Percentiles rank a stretch among this genome's conserved stretches.
Evolutionary conservation across 202 grass and related monocot genomes (phyloP).

Genomic region (Eragrostis tef): DNA sequence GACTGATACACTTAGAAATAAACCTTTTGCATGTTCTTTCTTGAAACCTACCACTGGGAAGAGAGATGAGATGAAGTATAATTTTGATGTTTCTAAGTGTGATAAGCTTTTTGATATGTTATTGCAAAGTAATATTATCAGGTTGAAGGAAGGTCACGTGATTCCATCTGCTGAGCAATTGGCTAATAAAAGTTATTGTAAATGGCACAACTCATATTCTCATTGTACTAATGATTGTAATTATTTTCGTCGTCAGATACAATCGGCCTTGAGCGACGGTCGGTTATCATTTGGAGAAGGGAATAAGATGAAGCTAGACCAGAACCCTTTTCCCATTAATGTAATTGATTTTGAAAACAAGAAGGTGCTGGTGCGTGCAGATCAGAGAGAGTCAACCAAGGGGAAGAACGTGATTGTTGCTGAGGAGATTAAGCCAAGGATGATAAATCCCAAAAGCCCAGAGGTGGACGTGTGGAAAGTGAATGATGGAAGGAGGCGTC

Average conservation of each 20-base stretch:
- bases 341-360: neutral
- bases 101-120: neutral
- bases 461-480: neutral
- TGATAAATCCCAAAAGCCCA: neutral
- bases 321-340: neutral
- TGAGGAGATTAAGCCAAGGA: neutral
- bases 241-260: neutral
- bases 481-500: neutral
- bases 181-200: neutral
- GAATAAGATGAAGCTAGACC: neutral
- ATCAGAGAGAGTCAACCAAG: neutral
- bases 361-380: neutral
- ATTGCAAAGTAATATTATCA: neutral
- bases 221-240: slow-evolving; percentile 6
- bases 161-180: neutral
- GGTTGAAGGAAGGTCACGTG: neutral
- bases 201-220: neutral
- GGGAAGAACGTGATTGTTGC: neutral
- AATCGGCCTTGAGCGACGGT: neutral
- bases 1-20: neutral
- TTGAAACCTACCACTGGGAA: neutral
- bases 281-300: neutral
- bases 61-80: neutral
- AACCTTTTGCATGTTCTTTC: neutral
- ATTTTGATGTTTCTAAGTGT: neutral